Percentiles rank a stretch among this genome's conserved stretches.
These are phyloP conservation scores for Pseudocercospora macadamiae DNA, from an alignment of 2,329 filamentous ascomycete genomes.

Conservation along the genomic window DNA sequence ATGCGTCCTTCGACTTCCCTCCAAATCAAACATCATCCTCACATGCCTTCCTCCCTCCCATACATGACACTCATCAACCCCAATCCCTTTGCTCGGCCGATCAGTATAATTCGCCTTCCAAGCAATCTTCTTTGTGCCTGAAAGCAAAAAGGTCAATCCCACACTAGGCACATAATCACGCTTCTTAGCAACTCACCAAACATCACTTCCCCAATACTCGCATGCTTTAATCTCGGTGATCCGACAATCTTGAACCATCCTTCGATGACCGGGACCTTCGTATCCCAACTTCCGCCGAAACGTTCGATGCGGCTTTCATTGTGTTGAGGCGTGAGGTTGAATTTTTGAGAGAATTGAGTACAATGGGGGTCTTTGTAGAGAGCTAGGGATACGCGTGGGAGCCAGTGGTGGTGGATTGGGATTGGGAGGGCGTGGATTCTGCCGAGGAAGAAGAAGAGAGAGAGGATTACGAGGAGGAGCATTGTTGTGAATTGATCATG, in stretches of 20 bases:
- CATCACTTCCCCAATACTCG: neutral
- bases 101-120: conserved; percentile 1
- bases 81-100: neutral
- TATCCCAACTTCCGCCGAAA: neutral
- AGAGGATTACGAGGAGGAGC: no score
- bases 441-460: neutral
- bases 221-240: neutral
- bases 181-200: neutral
- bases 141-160: neutral
- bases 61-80: neutral
- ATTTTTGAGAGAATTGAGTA: neutral
- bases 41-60: neutral
- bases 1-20: neutral
- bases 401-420: neutral
- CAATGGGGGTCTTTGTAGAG: neutral
- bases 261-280: neutral
- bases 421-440: neutral
- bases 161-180: neutral
- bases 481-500: neutral
- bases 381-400: neutral
- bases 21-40: neutral
- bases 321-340: neutral
- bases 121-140: neutral
- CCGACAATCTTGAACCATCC: neutral
- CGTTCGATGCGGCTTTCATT: neutral